Evolutionary conservation across 2,329 filamentous ascomycete species (phyloP).

Genomic region (Fusarium chlamydosporum): DNA sequence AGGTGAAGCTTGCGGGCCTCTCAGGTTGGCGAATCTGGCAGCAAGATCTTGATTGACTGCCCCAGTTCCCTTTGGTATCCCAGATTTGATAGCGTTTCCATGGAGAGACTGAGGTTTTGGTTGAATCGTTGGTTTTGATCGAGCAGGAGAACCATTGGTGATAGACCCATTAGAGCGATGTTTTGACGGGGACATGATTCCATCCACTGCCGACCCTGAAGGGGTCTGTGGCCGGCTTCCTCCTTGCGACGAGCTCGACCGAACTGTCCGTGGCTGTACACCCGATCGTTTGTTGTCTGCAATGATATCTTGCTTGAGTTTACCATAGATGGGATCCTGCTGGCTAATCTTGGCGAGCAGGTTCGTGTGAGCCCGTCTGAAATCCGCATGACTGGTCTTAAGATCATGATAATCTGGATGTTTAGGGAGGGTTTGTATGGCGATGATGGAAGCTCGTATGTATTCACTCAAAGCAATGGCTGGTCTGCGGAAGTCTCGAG

Average conservation of each 20-base stretch:
- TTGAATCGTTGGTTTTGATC: conserved; percentile 65
- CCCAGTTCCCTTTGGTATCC: conserved; percentile 46
- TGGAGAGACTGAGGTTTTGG: conserved; percentile 78
- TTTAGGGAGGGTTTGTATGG: conserved; percentile 79
- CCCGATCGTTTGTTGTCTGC: conserved; percentile 75
- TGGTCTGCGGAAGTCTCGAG: conserved; percentile 73
- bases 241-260: conserved; percentile 34
- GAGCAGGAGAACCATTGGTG: conserved; percentile 44
- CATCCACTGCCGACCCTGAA: conserved; percentile 27
- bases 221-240: conserved; percentile 38
- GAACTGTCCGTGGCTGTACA: conserved; percentile 60
- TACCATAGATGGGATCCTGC: conserved; percentile 66
- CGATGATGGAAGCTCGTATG: conserved; percentile 83
- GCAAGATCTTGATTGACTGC: conserved; percentile 63
- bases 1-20: conserved; percentile 59
- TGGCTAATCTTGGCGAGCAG: conserved; percentile 66
- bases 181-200: conserved; percentile 29
- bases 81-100: conserved; percentile 66
- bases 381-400: conserved; percentile 66
- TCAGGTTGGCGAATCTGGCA: conserved; percentile 70
- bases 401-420: conserved; percentile 81
- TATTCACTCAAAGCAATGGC: conserved; percentile 88
- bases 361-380: conserved; percentile 63
- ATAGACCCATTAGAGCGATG: conserved; percentile 40
- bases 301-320: conserved; percentile 72